Evolutionary conservation across 2,329 filamentous ascomycete genomes (phyloP).

Genomic region (Daldinia sp.): DNA sequence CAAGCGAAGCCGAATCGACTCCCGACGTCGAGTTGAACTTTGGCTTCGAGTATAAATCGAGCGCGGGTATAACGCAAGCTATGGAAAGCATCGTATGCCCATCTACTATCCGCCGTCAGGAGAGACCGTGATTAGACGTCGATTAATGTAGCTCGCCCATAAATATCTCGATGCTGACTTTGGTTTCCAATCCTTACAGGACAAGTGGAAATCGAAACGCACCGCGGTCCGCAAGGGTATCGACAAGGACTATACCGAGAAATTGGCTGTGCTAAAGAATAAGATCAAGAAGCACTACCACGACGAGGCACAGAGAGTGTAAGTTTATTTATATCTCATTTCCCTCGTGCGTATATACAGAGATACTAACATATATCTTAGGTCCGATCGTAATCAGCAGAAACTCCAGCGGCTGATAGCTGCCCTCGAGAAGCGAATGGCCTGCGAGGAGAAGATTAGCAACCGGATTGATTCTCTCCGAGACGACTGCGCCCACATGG

Average conservation of each 20-base stretch:
- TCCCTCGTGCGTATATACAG: neutral
- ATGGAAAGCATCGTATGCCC: slow-evolving; percentile 41
- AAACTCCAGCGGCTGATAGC: slow-evolving; percentile 15
- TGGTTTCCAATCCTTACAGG: slow-evolving; percentile 22
- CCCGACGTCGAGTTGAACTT: slow-evolving; percentile 16
- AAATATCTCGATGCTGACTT: slow-evolving; percentile 19
- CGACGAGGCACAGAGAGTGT: slow-evolving; percentile 35
- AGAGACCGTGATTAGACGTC: neutral
- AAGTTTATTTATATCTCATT: slow-evolving; percentile 8
- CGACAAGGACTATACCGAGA: slow-evolving; percentile 26
- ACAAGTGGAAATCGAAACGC: slow-evolving; percentile 37
- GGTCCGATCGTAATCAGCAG: slow-evolving; percentile 19
- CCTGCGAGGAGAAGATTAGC: slow-evolving; percentile 31
- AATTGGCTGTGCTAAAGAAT: slow-evolving; percentile 24
- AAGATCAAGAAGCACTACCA: slow-evolving; percentile 33
- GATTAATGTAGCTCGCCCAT: neutral
- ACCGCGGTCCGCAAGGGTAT: slow-evolving; percentile 31
- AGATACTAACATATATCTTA: slow-evolving; percentile 7
- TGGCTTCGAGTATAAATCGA: slow-evolving; percentile 6
- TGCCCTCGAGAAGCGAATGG: slow-evolving; percentile 24
- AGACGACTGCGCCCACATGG: slow-evolving; percentile 32
- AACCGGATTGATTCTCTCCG: slow-evolving; percentile 18
- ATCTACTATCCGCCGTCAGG: neutral
- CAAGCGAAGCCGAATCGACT: slow-evolving; percentile 27
- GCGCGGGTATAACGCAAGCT: slow-evolving; percentile 26